Evolutionary conservation across 768 basidiomycete species (phyloP).

Genomic region (Phylloporus sp.): DNA sequence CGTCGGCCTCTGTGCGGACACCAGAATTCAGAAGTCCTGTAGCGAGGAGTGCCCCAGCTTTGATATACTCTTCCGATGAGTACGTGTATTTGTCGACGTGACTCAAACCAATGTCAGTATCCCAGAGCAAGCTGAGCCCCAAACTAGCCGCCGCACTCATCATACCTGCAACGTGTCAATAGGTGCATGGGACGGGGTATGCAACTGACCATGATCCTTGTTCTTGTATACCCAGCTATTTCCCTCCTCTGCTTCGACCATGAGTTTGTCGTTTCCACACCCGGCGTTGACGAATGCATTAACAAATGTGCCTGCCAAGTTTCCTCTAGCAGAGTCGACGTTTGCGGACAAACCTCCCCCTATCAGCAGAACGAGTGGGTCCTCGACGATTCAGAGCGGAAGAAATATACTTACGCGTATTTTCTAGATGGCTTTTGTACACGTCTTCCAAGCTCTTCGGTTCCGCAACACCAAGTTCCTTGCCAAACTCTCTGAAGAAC

Average conservation of each 20-base stretch:
- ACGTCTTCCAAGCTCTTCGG: slow-evolving; percentile 94
- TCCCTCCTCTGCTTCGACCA: slow-evolving; percentile 95
- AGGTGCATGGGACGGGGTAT: not conserved
- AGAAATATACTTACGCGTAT: slow-evolving; percentile 55
- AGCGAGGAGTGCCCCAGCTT: slow-evolving; percentile 93
- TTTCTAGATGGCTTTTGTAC: slow-evolving; percentile 95
- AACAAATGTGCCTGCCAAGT: slow-evolving; percentile 95
- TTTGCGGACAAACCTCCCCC: slow-evolving; percentile 66
- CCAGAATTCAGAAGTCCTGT: slow-evolving; percentile 89
- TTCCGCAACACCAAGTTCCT: slow-evolving; percentile 86
- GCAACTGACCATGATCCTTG: slow-evolving; percentile 83
- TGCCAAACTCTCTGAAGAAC: slow-evolving; percentile 88
- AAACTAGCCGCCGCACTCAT: slow-evolving; percentile 94
- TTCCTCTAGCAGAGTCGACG: slow-evolving; percentile 91
- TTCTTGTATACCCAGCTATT: slow-evolving; percentile 99
- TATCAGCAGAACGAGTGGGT: slow-evolving; percentile 21
- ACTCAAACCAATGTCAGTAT: slow-evolving; percentile 88
- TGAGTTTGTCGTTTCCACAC: slow-evolving; percentile 97
- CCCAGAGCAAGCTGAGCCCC: slow-evolving; percentile 92
- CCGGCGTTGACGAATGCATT: slow-evolving; percentile 99
- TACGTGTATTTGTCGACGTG: slow-evolving; percentile 99
- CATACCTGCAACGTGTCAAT: slow-evolving; percentile 59
- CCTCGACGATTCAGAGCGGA: not conserved
- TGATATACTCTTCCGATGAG: slow-evolving; percentile 93
- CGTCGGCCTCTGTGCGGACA: slow-evolving; percentile 89